phyloP scores from a whole-genome alignment of 371 early-diverging fungal genomes.

The Mucor irregularis region DNA sequence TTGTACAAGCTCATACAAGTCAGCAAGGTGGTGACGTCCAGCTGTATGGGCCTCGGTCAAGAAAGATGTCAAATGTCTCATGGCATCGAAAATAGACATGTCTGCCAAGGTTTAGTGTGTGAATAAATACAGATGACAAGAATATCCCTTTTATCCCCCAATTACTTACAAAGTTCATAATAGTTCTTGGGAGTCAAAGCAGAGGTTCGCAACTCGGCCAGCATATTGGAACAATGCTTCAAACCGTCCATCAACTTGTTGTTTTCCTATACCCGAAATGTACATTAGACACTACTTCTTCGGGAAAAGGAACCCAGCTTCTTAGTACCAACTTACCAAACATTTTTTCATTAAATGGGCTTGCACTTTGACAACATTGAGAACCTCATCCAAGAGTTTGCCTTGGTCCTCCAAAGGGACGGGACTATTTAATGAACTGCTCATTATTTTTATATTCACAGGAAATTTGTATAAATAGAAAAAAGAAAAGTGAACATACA shows the following conservation, averaged over 20 bases:
- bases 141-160: not conserved
- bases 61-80: constrained; percentile 83
- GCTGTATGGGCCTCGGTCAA: constrained; percentile 81
- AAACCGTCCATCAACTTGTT: constrained; percentile 90
- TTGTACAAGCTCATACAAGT: constrained; percentile 94
- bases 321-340: constrained; percentile 59
- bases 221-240: constrained; percentile 93
- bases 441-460: too few relatives aligned
- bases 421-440: constrained; percentile 17
- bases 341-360: constrained; percentile 88
- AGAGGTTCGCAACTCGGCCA: constrained; percentile 90
- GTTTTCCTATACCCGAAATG: constrained; percentile 57
- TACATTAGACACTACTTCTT: not conserved
- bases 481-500: too few relatives aligned
- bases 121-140: too few relatives aligned
- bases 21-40: constrained; percentile 86
- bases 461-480: too few relatives aligned
- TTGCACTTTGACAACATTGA: constrained; percentile 85
- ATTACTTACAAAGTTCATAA: constrained; percentile 87
- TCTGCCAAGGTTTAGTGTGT: too few relatives aligned
- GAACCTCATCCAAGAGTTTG: constrained; percentile 81
- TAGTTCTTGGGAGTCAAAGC: constrained; percentile 91
- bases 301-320: too few relatives aligned
- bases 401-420: constrained; percentile 72
- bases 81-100: constrained; percentile 92